These are phyloP conservation scores for Diutina mesorugosa DNA, from an alignment of 1,139 yeast genomes.

Conservation along the genomic window DNA sequence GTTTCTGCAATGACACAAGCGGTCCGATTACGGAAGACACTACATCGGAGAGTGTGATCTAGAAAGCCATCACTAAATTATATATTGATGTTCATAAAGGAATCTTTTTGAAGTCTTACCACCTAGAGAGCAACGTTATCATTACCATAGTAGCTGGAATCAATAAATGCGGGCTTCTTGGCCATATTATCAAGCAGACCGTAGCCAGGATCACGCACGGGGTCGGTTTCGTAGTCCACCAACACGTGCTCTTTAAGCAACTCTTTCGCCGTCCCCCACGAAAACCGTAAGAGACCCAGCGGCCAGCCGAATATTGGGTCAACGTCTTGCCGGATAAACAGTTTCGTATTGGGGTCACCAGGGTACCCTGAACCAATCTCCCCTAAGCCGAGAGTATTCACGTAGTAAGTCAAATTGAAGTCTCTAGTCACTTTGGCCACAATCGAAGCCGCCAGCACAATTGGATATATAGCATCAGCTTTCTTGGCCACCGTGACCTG, in stretches of 20 bases:
- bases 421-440: slow-evolving; percentile 96
- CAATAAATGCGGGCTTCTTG: neutral
- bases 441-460: slow-evolving; percentile 93
- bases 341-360: slow-evolving; percentile 72
- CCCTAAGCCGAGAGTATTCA: slow-evolving; percentile 10
- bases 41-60: too few species aligned
- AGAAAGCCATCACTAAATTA: too few species aligned
- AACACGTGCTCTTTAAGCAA: slow-evolving; percentile 43
- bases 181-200: neutral
- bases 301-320: slow-evolving; percentile 86
- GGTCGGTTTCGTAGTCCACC: slow-evolving; percentile 9
- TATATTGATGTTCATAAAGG: too few species aligned
- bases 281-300: slow-evolving; percentile 59
- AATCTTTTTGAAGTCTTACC: too few species aligned
- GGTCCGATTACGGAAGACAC: too few species aligned
- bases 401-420: slow-evolving; percentile 36
- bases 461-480: slow-evolving; percentile 89
- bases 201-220: neutral
- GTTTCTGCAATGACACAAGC: too few species aligned
- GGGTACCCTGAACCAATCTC: slow-evolving; percentile 89
- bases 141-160: neutral
- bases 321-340: slow-evolving; percentile 52
- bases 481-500: slow-evolving; percentile 83
- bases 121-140: neutral
- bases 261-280: slow-evolving; percentile 91